Base-by-base conservation (phyloP, 2,329 filamentous ascomycete species). In the Microcyclospora tardicrescens region DNA sequence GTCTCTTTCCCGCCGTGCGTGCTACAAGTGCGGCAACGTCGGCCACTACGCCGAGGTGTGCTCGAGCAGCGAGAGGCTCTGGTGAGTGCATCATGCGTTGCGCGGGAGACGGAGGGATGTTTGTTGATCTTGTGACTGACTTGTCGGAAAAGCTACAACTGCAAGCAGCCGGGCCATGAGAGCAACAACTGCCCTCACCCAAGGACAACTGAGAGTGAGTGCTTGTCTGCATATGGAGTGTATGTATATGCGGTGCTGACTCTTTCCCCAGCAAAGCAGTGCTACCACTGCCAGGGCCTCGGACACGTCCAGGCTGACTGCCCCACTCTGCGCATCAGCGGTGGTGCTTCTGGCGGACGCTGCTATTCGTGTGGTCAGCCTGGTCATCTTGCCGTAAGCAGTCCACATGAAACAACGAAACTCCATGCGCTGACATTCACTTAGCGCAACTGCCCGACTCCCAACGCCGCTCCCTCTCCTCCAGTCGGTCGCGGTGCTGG, bases 221-320 rank as follows among this genome's bases (percentile, higher is more conserved):
- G 19, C 19, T 24, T 24, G 19, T 24, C 19, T 24, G n/a, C n/a
- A n/a, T n/a, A 16, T n/a, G 13, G 24, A 34, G n/a, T 8, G 28
- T 11, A 16, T 35, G 14, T 33, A 34, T 35, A 31, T 16, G 27
- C 31, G 15, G 34, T 35, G 42, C 51, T 58, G 35, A 57, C 44
- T 38, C 43, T 43, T 35, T 36, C 44, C 40, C 36, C 55, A 79
- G 86, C 86, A 38, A 98, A 98, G 79, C 91, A 98, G 73, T 98
- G 91, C 77, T 98, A 98, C 65, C 91, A 96, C 70, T 98, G 91
- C 74, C 91, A 96, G 72, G 91, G 91, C 43, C 77, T 96, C 45
- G 91, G 91, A 51, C 91, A 98, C 62, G 91, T 98, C 56, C 91
- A 98, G 72, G 91, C 91, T 53, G 91, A 98, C 65, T 98, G 91